Conservation (phyloP, 306 rosid species). For the barrel medic (Medicago truncatula) region MtrunA17r5.0-ANR NC_053046.1:32298001-32298500, state of each 20-base stretch:
- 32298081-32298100: constrained; percentile 25
- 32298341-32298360: constrained; percentile 42
- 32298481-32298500: constrained; percentile 46
- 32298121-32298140: constrained; percentile 44
- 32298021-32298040: constrained; percentile 49
- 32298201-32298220: constrained; percentile 48
- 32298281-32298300: constrained; percentile 39
- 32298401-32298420: constrained; percentile 47
- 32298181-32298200: constrained; percentile 54
- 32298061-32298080: constrained; percentile 50
- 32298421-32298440: constrained; percentile 66
- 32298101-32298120: constrained; percentile 52
- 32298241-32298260: constrained; percentile 38
- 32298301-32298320: constrained; percentile 44
- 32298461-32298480: constrained; percentile 54
- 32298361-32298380: constrained; percentile 44
- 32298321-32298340: constrained; percentile 35
- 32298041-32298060: constrained; percentile 51
- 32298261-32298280: constrained; percentile 52
- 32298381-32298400: constrained; percentile 66
- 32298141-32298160: not conserved
- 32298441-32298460: constrained; percentile 63
- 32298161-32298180: not conserved
- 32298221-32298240: constrained; percentile 61
- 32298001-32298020: constrained; percentile 26